Percentiles rank a stretch among this genome's conserved stretches.
Evolutionary conservation across 169 alveolate species (phyloP).

Genomic region (Cryptosporidium muris): DNA sequence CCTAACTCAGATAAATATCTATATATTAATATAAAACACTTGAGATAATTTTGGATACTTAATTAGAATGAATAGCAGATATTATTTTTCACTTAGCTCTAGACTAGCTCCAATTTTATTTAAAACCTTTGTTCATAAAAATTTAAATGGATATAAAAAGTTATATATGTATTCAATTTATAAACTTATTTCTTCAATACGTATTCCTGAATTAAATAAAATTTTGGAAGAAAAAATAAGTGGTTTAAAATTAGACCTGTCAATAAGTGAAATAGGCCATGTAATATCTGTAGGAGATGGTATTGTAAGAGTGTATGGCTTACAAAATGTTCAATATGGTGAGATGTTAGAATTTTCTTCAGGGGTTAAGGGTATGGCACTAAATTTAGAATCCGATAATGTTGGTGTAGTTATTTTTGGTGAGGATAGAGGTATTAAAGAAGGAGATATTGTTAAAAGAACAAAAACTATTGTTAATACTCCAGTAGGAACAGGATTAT

Average conservation of each 20-base stretch:
- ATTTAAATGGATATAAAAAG: too few relatives aligned
- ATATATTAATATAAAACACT: too few relatives aligned
- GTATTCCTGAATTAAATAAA: conserved; percentile 12
- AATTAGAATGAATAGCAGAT: too few relatives aligned
- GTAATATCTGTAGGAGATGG: conserved; percentile 97
- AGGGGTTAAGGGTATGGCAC: conserved; percentile 96
- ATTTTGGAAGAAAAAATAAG: conserved; percentile 10
- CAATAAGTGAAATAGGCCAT: conserved; percentile 82
- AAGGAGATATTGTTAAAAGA: conserved; percentile 93
- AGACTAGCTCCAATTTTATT: too few relatives aligned
- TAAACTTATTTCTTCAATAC: conserved; percentile 3
- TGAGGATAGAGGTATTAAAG: conserved; percentile 94
- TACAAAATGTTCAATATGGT: conserved; percentile 93
- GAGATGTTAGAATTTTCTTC: conserved; percentile 94
- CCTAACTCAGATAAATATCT: too few relatives aligned
- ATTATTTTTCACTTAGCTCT: too few relatives aligned
- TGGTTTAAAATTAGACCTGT: neutral
- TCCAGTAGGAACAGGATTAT: conserved; percentile 94
- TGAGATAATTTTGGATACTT: too few relatives aligned
- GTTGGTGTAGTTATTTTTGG: conserved; percentile 98
- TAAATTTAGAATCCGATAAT: conserved; percentile 95
- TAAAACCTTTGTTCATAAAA: too few relatives aligned
- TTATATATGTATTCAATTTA: neutral
- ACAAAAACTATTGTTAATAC: conserved; percentile 96
- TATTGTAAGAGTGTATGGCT: conserved; percentile 95